phyloP scores from a whole-genome alignment of 352 stramenopile species.

The Phytophthora cajani region DNA sequence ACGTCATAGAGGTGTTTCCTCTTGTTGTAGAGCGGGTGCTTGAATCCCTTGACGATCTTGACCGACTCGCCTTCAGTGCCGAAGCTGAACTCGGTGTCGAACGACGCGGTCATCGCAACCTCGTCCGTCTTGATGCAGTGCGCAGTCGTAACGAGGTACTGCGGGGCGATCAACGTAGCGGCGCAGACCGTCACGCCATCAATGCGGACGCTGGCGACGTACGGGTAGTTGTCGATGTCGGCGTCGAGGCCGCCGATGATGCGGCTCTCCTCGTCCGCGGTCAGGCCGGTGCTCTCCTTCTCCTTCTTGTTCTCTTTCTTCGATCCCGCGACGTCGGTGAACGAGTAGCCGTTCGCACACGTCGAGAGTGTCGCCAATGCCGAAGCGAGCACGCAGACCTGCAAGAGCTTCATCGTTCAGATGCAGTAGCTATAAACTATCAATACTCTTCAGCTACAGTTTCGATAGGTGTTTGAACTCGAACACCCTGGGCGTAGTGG shows the following conservation, averaged over 20 bases:
- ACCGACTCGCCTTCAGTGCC: constrained; percentile 31
- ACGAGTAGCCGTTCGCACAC: constrained; percentile 19
- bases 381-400: constrained; percentile 18
- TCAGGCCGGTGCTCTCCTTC: constrained; percentile 32
- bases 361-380: constrained; percentile 9
- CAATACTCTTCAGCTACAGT: neutral
- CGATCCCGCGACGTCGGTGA: constrained; percentile 10
- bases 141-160: constrained; percentile 73
- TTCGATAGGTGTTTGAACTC: neutral
- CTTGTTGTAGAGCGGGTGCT: constrained; percentile 39
- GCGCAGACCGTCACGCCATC: constrained; percentile 60
- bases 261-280: constrained; percentile 36
- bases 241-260: constrained; percentile 20
- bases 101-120: constrained; percentile 33
- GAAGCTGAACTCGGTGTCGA: constrained; percentile 31
- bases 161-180: constrained; percentile 60
- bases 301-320: constrained; percentile 11
- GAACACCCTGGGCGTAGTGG: neutral
- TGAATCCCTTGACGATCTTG: constrained; percentile 30
- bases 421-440: neutral
- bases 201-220: constrained; percentile 64
- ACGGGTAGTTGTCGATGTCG: constrained; percentile 48
- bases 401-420: constrained; percentile 28
- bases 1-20: constrained; percentile 47
- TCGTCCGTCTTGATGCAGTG: constrained; percentile 65